These are phyloP conservation scores for Eremochloa ophiuroides DNA, from an alignment of 176 grass and related monocot species.

Conservation along the genomic window DNA sequence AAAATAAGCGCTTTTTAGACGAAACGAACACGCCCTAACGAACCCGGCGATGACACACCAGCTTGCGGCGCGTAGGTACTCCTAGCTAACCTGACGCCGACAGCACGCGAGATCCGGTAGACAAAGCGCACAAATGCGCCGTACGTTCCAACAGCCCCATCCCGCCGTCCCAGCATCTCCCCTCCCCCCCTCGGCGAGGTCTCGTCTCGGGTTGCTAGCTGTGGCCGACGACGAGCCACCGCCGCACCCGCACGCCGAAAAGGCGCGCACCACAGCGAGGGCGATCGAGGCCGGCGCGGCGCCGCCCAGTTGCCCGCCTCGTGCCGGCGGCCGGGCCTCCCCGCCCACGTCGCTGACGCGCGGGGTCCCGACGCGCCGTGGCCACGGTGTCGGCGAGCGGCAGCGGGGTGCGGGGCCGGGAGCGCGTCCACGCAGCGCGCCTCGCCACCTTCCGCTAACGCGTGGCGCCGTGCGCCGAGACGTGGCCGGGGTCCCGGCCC, in stretches of 20 bases:
- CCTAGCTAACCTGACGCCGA: background rate
- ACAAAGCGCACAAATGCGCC: background rate
- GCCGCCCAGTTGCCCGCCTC: background rate
- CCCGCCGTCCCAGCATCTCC: background rate
- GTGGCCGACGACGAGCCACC: slow-evolving; percentile 42
- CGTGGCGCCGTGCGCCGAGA: slow-evolving; percentile 36
- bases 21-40: too few relatives aligned
- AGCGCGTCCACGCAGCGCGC: slow-evolving; percentile 48
- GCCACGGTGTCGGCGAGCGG: slow-evolving; percentile 2
- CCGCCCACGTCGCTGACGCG: background rate
- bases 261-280: too few relatives aligned
- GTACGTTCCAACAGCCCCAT: background rate
- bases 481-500: background rate
- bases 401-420: slow-evolving; percentile 1
- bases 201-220: too few relatives aligned
- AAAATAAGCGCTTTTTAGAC: too few relatives aligned
- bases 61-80: too few relatives aligned
- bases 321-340: background rate
- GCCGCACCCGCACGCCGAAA: background rate
- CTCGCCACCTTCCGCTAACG: slow-evolving; percentile 60
- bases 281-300: background rate
- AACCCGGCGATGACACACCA: too few relatives aligned
- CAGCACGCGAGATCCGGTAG: background rate
- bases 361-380: background rate
- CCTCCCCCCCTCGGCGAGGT: background rate